Evolutionary conservation across 2,329 filamentous ascomycete genomes (phyloP), one percentile per base, ranked within the genome.

Genomic region (Magnaporthiopsis incrustans): DNA sequence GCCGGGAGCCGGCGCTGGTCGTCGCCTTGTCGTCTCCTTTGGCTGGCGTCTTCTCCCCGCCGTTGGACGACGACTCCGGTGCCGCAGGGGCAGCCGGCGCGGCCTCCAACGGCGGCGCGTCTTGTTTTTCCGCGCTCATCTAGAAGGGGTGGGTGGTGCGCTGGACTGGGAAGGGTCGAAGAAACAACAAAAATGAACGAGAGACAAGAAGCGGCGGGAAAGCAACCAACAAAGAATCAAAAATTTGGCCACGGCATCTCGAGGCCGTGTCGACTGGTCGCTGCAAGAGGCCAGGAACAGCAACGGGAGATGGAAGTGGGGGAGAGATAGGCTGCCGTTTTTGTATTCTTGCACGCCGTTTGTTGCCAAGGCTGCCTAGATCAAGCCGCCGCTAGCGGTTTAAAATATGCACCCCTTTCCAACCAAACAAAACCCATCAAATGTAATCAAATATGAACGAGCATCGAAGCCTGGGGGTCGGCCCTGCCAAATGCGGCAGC

Each of bases 1-100:
- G 77, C 11, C 73, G 75, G 3, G 69, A 63, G 65, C 78, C 77
- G 62, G 71, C 69, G 2, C 25, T 35, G 64, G 77, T 72, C 4
- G 66, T 65, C 2, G 70, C 70, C 33, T 71, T 65, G 62, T 74
- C 70, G 22, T 78, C 30, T 8, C 33, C 72, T 57, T 63, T 62
- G 56, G 26, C 57, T 25, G 33, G 59, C 15, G 35, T 14, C 44
- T 53, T 53, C 18, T 53, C 44, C 18, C 44, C 44, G 3, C n/a
- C 44, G 44, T 53, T 53, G 44, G 44, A n/a, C 44, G 22, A 50
- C 44, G 18, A 3, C 44, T 50, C 44, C 7, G 2, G 8, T 2
- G 44, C 22, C 44, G 44, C 18, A 53, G 22, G 18, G 44, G 44
- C 18, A 22, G 22, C 18, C 44, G 44, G 22, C 18, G 22, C 44